Conservation (phyloP, 164 flowering plant species). For the Litsea cubeba region DNA sequence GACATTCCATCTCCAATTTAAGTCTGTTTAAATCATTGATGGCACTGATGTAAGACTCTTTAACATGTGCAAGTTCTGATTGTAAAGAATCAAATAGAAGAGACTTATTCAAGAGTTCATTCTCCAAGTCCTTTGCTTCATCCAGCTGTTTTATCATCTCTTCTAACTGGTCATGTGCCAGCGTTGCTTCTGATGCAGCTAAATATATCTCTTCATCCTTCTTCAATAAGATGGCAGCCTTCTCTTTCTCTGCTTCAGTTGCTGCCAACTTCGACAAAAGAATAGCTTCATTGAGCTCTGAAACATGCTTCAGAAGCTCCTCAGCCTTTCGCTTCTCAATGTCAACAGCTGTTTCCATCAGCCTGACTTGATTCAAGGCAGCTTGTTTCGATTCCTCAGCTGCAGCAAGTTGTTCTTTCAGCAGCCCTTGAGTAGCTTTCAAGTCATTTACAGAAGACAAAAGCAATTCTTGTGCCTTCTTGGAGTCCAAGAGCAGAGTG, state of each 20-base stretch:
- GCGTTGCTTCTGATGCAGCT: constrained; percentile 11
- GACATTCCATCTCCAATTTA: constrained; percentile 19
- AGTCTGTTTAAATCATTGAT: constrained; percentile 16
- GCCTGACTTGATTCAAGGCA: constrained; percentile 27
- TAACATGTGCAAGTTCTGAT: constrained; percentile 29
- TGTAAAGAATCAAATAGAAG: constrained; percentile 26
- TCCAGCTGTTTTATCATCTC: constrained; percentile 25
- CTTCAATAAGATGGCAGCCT: constrained; percentile 21
- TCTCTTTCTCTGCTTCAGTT: constrained; percentile 33
- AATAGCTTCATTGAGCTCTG: constrained; percentile 39
- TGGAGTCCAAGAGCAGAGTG: constrained; percentile 22
- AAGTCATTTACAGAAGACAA: constrained; percentile 22
- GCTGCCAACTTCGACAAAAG: constrained; percentile 24
- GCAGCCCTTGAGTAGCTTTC: constrained; percentile 28
- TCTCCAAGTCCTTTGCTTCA: constrained; percentile 26
- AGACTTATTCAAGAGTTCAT: constrained; percentile 30
- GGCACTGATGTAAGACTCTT: constrained; percentile 31
- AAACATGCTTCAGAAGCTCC: constrained; percentile 32
- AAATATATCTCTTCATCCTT: constrained; percentile 30
- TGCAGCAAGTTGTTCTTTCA: constrained; percentile 31
- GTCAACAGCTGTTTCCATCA: constrained; percentile 23
- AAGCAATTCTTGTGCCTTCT: constrained; percentile 27
- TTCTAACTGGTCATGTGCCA: constrained; percentile 27
- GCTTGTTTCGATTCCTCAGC: constrained; percentile 25
- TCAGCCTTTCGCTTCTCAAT: constrained; percentile 31